Base-by-base conservation (phyloP, 805 yeast species). In the Candida incommunis region DNA sequence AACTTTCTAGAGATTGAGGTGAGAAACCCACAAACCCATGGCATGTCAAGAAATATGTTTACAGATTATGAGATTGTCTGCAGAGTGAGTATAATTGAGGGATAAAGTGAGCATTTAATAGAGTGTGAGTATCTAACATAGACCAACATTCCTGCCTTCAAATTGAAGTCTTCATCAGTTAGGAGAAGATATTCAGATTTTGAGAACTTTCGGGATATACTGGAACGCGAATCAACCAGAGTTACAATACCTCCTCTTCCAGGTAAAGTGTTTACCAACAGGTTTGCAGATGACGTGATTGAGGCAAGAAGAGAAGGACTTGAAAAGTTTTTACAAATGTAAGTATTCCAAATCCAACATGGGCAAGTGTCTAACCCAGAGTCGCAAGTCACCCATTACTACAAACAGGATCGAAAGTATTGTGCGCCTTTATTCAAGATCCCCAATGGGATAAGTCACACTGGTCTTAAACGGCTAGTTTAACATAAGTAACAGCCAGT, bases 311-410 rank as follows among this genome's bases (percentile, higher is more conserved):
- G 95, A 46, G 75, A 73, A 52, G 96, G 95, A 0, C 67, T 90
- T 41, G 94, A 87, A 61, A 75, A 75, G 56, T 90, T 94, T 64
- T 60, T 92, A 35, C 70, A 62, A 50, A 59, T 59, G 63, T 61
- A 50, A 45, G 64, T 47, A 20, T 20, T 4, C 3, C 31, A 3
- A 20, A 55, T 25, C 31, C 40, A 22, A 27, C 29, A 22, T 26
- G n/a, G n/a, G n/a, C n/a, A n/a, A n/a, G n/a, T n/a, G 27, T 26
- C 43, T 22, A 40, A 26, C 23, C 68, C 40, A 69, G 76, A 16
- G 94, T 88, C 18, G 92, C 94, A 13, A 92, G 95, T 11, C 98
- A 90, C 61, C 98, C 98, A 1, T 64, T 90, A 49, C 65, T 90
- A 48, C 97, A 92, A 64, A 82, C 95, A 0, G 94, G 94, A 0